Evolutionary conservation across 73 alveolate genomes (phyloP).

Genomic region (Effrenium voratum): DNA sequence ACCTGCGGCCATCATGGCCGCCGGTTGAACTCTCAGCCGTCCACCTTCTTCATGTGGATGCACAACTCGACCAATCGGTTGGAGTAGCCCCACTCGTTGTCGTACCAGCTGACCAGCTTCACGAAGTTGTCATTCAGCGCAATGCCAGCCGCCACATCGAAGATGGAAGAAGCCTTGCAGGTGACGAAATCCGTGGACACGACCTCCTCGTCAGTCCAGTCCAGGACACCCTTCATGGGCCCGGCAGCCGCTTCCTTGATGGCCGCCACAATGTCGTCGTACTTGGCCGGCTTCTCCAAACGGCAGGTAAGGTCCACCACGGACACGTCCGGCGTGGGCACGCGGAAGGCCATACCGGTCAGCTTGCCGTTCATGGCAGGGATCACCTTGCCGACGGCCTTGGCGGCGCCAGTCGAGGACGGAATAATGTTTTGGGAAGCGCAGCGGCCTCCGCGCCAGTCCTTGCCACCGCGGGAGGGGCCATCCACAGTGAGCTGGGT

Average conservation of each 20-base stretch:
- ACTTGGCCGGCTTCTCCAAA: constrained; percentile 96
- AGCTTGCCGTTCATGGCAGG: constrained; percentile 75
- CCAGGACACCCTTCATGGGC: constrained; percentile 95
- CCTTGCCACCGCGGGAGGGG: constrained; percentile 97
- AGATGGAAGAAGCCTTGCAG: no score
- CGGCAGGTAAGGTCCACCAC: constrained; percentile 98
- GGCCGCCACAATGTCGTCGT: constrained; percentile 75
- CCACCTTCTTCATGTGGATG: constrained; percentile 96
- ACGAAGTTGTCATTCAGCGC: background rate
- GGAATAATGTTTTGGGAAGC: constrained; percentile 98
- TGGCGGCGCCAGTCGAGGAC: constrained; percentile 99
- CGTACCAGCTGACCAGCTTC: no score
- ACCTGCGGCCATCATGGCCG: no score
- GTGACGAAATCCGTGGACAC: constrained; percentile 98
- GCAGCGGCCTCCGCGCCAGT: constrained; percentile 99
- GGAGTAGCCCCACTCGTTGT: constrained; percentile 98
- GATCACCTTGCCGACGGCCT: constrained; percentile 94
- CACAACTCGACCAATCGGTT: constrained; percentile 97
- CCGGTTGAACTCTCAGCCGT: no score
- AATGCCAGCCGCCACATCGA: constrained; percentile 5
- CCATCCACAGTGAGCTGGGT: constrained; percentile 99
- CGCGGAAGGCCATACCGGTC: constrained; percentile 95
- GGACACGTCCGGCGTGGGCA: constrained; percentile 98
- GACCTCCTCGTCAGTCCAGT: constrained; percentile 98
- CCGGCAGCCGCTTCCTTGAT: constrained; percentile 49